A percentile compares a stretch with the other conserved stretches of the same genome.
Evolutionary conservation across 176 grass and related monocot genomes (phyloP).

Genomic region (Saccharum spontaneum): DNA sequence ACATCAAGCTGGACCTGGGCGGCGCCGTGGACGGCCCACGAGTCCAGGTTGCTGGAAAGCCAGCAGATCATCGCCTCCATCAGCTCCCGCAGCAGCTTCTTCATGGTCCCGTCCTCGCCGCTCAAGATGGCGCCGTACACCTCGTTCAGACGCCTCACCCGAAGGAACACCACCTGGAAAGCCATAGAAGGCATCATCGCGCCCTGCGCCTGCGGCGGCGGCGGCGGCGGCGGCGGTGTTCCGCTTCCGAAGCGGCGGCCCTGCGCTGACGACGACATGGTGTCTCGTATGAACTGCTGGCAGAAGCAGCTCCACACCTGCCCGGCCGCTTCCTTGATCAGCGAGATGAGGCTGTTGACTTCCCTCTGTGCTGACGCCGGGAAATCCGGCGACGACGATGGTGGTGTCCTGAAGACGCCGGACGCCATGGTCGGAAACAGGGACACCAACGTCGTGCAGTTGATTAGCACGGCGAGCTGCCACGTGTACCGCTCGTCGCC

Average conservation of each 20-base stretch:
- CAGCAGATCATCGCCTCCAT: conserved; percentile 51
- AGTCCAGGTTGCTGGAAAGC: conserved; percentile 37
- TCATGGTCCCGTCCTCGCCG: conserved; percentile 34
- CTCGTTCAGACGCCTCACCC: conserved; percentile 27
- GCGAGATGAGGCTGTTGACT: conserved; percentile 18
- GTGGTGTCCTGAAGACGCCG: not conserved
- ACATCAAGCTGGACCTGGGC: conserved; percentile 52
- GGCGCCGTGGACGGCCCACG: conserved; percentile 33
- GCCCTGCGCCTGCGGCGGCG: not conserved
- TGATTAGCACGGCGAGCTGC: conserved; percentile 56
- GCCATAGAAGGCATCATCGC: conserved; percentile 38
- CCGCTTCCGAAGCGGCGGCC: too few relatives aligned
- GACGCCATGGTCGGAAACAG: conserved; percentile 43
- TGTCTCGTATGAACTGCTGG: conserved; percentile 48
- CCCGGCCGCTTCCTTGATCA: conserved; percentile 38
- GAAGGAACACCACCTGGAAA: conserved; percentile 55
- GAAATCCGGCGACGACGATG: not conserved
- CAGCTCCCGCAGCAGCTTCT: conserved; percentile 40
- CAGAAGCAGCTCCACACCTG: conserved; percentile 49
- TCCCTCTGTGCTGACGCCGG: not conserved
- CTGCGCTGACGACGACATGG: not conserved
- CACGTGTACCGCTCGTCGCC: conserved; percentile 1
- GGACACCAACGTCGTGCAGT: conserved; percentile 42
- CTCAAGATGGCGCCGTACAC: conserved; percentile 38
- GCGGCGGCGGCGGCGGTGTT: too few relatives aligned